Conservation (phyloP, 495 filamentous ascomycete genomes). For the Melanomma pulvis-pyrius region DNA sequence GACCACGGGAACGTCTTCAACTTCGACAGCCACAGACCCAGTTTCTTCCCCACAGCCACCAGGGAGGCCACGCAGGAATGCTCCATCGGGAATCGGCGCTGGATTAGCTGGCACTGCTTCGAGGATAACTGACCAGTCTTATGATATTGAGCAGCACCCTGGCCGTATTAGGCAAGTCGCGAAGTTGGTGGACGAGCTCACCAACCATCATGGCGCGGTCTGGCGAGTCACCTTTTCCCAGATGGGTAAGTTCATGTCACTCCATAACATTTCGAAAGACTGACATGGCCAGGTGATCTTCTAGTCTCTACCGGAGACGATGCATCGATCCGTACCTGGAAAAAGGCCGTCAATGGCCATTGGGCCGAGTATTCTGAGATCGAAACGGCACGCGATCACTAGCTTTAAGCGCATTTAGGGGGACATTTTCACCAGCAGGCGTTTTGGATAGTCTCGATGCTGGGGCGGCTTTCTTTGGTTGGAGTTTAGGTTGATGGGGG, state of each 20-base stretch:
- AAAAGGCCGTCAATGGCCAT: conserved; percentile 39
- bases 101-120: conserved; percentile 56
- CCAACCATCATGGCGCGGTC: conserved; percentile 44
- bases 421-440: neutral
- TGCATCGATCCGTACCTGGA: conserved; percentile 44
- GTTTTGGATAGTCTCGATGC: neutral
- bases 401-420: neutral
- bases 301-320: conserved; percentile 47
- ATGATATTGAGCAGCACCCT: conserved; percentile 30
- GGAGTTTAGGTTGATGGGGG: conserved; percentile 1
- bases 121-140: conserved; percentile 9
- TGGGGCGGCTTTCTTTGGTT: neutral
- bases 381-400: conserved; percentile 26
- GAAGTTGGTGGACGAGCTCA: conserved; percentile 45
- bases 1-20: conserved; percentile 25
- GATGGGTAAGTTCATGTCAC: conserved; percentile 37
- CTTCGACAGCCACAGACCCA: conserved; percentile 9
- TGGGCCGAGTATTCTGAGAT: conserved; percentile 40
- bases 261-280: neutral
- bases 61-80: conserved; percentile 23
- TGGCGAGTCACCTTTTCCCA: conserved; percentile 48
- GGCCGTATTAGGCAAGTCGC: conserved; percentile 46
- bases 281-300: conserved; percentile 39
- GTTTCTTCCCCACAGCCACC: conserved; percentile 10
- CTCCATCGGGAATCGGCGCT: conserved; percentile 52